Evolutionary conservation across 2,329 filamentous ascomycete genomes (phyloP).

Genomic region (Colletotrichum plurivorum): DNA sequence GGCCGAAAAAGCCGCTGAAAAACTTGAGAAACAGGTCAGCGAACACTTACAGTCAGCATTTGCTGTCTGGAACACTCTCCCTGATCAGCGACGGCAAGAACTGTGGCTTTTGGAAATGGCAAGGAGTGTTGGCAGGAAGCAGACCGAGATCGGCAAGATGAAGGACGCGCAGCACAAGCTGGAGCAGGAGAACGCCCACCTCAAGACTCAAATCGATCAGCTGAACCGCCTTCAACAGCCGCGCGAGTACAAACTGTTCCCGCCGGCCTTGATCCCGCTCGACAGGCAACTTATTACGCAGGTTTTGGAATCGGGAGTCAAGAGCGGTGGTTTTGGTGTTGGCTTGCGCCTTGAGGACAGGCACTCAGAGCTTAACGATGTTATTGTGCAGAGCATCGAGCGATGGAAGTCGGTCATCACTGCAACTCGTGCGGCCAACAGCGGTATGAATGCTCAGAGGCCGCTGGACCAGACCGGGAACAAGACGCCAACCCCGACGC

Average conservation of each 20-base stretch:
- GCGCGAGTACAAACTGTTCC: constrained; percentile 68
- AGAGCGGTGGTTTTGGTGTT: constrained; percentile 53
- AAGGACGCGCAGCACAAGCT: constrained; percentile 65
- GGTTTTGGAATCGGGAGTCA: constrained; percentile 61
- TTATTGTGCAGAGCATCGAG: constrained; percentile 69
- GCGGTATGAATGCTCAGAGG: constrained; percentile 65
- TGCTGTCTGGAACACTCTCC: constrained; percentile 79
- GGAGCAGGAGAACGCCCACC: constrained; percentile 69
- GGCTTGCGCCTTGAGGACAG: constrained; percentile 66
- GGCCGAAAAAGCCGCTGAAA: constrained; percentile 67
- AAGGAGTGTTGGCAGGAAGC: constrained; percentile 69
- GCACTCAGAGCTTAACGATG: constrained; percentile 64
- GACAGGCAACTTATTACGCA: constrained; percentile 63
- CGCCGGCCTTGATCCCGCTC: constrained; percentile 67
- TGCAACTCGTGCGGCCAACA: constrained; percentile 59
- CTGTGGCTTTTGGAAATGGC: constrained; percentile 75
- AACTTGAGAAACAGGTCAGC: constrained; percentile 77
- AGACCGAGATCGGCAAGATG: constrained; percentile 68
- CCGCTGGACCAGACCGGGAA: constrained; percentile 56
- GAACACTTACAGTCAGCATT: constrained; percentile 85
- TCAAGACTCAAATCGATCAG: constrained; percentile 72
- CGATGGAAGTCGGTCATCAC: constrained; percentile 74
- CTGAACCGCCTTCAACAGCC: constrained; percentile 72
- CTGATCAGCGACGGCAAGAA: constrained; percentile 68
- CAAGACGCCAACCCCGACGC: constrained; percentile 40